Evolutionary conservation across 768 basidiomycete species (phyloP).

Genomic region (Ramaria sp.): DNA sequence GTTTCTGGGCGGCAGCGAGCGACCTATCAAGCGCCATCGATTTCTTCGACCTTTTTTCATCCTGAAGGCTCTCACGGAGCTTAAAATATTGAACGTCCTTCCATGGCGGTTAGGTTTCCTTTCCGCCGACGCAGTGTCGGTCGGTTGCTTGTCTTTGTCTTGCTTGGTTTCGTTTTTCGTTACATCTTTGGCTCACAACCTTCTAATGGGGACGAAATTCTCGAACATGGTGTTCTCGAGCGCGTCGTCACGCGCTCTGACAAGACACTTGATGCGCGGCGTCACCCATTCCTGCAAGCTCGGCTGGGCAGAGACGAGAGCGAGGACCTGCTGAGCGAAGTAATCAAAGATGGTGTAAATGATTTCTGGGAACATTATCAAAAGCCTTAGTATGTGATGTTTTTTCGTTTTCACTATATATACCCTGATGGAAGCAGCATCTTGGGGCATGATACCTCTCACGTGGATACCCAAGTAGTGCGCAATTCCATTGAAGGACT

Average conservation of each 20-base stretch:
- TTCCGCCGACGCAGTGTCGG: slow-evolving; percentile 21
- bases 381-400: slow-evolving; percentile 64
- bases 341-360: slow-evolving; percentile 63
- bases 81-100: background rate
- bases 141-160: slow-evolving; percentile 16
- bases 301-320: slow-evolving; percentile 81
- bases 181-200: slow-evolving; percentile 12
- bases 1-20: too few species aligned
- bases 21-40: too few species aligned
- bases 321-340: slow-evolving; percentile 65
- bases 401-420: background rate
- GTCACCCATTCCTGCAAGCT: slow-evolving; percentile 78
- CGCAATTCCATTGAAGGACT: slow-evolving; percentile 85
- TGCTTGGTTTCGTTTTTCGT: slow-evolving; percentile 14
- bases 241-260: slow-evolving; percentile 49
- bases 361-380: slow-evolving; percentile 95
- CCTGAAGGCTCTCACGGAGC: background rate
- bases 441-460: slow-evolving; percentile 67
- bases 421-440: slow-evolving; percentile 39
- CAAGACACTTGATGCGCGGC: slow-evolving; percentile 79
- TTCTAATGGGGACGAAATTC: slow-evolving; percentile 30
- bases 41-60: too few species aligned
- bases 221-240: slow-evolving; percentile 52
- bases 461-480: slow-evolving; percentile 86
- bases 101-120: slow-evolving; percentile 18